Conservation (phyloP, 2,329 filamentous ascomycete species). For the Fusarium anguioides region DNA sequence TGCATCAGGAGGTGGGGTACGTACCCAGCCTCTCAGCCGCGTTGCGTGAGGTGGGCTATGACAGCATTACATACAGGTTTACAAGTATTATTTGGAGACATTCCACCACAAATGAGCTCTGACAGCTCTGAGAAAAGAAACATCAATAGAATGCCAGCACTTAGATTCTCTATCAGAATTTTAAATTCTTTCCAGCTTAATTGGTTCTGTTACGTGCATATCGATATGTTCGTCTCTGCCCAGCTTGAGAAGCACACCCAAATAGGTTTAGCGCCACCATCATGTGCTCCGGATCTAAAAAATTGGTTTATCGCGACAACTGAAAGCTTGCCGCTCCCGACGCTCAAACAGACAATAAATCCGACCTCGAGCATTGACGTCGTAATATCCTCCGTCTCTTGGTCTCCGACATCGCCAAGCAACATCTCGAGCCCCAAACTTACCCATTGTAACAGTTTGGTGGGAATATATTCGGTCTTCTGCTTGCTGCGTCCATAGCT, state of each 20-base stretch:
- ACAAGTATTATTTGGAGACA: neutral
- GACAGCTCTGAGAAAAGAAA: neutral
- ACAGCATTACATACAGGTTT: neutral
- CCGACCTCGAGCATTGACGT: slow-evolving; percentile 38
- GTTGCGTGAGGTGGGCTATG: slow-evolving; percentile 3
- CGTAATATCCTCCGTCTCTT: slow-evolving; percentile 30
- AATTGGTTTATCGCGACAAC: slow-evolving; percentile 46
- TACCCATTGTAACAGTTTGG: slow-evolving; percentile 19
- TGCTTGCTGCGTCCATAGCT: slow-evolving; percentile 17
- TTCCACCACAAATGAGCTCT: neutral
- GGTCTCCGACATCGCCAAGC: slow-evolving; percentile 12
- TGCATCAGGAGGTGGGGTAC: slow-evolving; percentile 39
- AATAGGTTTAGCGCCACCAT: slow-evolving; percentile 38
- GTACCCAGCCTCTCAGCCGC: slow-evolving; percentile 36
- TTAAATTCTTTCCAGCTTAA: neutral
- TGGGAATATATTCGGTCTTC: slow-evolving; percentile 12
- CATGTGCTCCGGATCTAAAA: slow-evolving; percentile 45
- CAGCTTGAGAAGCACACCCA: slow-evolving; percentile 26
- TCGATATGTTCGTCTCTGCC: neutral
- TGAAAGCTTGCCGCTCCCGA: slow-evolving; percentile 40
- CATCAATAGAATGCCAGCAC: no score
- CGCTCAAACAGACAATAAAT: slow-evolving; percentile 34
- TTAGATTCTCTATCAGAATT: no score
- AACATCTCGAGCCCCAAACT: slow-evolving; percentile 9
- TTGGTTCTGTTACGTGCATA: neutral